Conservation (phyloP, 768 basidiomycete species). For the Hemileccinum rubropunctum region DNA sequence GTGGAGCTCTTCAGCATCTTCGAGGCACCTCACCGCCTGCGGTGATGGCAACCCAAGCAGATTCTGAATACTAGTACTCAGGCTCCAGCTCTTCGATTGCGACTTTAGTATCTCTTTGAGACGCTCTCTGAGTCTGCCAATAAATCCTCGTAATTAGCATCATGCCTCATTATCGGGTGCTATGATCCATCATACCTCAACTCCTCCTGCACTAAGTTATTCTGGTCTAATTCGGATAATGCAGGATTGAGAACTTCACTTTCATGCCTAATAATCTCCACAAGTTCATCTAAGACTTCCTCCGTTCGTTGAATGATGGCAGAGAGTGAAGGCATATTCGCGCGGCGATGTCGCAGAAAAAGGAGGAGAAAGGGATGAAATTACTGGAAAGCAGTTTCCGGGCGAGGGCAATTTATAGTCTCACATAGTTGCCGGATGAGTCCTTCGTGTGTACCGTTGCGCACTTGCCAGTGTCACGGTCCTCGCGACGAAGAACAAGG, state of each 20-base stretch:
- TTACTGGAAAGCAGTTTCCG: not conserved
- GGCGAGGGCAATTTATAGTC: not conserved
- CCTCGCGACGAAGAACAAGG: not conserved
- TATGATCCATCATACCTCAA: not conserved
- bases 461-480: not conserved
- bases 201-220: not conserved
- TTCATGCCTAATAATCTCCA: not conserved
- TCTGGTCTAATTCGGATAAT: not conserved
- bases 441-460: not conserved
- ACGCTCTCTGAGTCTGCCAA: conserved; percentile 6
- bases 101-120: not conserved
- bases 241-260: not conserved
- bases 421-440: not conserved
- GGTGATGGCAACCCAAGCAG: conserved; percentile 10
- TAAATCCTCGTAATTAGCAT: not conserved
- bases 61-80: too few species aligned
- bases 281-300: not conserved
- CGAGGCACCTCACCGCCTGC: not conserved
- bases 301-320: not conserved
- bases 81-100: not conserved
- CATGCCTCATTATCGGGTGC: not conserved
- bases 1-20: conserved; percentile 4
- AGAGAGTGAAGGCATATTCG: not conserved
- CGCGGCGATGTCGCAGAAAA: not conserved
- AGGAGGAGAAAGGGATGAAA: not conserved